Conservation (phyloP, 1,284 basidiomycete species). For the Acaromyces ingoldii region DNA sequence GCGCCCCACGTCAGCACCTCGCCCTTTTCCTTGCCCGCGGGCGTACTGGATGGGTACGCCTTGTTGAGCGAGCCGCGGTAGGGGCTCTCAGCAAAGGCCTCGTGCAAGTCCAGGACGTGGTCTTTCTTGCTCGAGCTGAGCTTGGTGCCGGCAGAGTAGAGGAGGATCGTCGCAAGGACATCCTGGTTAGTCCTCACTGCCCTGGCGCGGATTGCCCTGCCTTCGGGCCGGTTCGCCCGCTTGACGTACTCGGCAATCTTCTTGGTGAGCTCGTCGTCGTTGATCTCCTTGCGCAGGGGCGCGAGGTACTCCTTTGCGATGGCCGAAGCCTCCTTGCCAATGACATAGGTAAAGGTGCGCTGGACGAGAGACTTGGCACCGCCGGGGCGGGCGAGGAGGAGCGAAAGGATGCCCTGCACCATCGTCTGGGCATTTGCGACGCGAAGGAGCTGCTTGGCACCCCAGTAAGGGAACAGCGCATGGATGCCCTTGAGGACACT, state of each 20-base stretch:
- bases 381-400: constrained; percentile 46
- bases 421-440: constrained; percentile 46
- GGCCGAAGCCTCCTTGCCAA: constrained; percentile 31
- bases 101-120: constrained; percentile 39
- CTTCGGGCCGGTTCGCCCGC: constrained; percentile 37
- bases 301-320: constrained; percentile 44
- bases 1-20: constrained; percentile 25
- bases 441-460: constrained; percentile 46
- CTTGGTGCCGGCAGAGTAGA: constrained; percentile 20
- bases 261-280: constrained; percentile 34
- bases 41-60: constrained; percentile 40
- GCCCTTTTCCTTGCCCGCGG: constrained; percentile 19
- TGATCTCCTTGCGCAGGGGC: constrained; percentile 40
- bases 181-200: constrained; percentile 40
- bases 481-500: constrained; percentile 43
- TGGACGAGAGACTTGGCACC: constrained; percentile 49
- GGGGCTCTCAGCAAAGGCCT: constrained; percentile 40
- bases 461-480: constrained; percentile 49
- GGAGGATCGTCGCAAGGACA: constrained; percentile 43
- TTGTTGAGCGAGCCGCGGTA: constrained; percentile 31
- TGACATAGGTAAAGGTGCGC: constrained; percentile 39
- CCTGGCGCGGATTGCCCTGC: constrained; percentile 21
- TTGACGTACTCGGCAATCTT: constrained; percentile 46
- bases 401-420: constrained; percentile 41
- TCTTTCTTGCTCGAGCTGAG: constrained; percentile 20